Evolutionary conservation across 768 basidiomycete species (phyloP), one percentile per base, ranked within the genome.

Genomic region (Kwoniella newhampshirensis): DNA sequence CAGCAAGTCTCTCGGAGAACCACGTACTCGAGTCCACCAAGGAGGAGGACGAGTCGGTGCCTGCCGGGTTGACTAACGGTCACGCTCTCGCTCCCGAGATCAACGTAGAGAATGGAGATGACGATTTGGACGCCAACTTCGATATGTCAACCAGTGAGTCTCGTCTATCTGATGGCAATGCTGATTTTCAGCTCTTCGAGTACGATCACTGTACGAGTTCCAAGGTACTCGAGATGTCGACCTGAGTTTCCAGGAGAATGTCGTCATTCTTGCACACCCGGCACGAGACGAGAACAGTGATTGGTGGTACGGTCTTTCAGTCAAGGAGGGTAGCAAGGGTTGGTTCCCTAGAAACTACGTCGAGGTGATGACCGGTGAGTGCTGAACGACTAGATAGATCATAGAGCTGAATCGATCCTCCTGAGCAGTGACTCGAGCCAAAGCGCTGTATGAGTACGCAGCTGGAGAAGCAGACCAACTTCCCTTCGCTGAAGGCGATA

Each of bases 271-370:
- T 30, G 91, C 88, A 11, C 83, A 94, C 75, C 91, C 92, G 0
- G 89, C 92, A 17, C 94, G 89, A 75, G 79, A 79, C 50, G 80
- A 85, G 28, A 84, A 82, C 18, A 85, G 87, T 36, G 89, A 91
- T 60, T 98, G 96, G 96, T 94, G 91, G 89, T 89, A 88, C 71
- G 92, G 91, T 25, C 87, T 81, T 3, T 74, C 82, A 15, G 77
- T 85, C 28, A 83, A 80, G 52, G 83, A 80, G 50, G 85, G 87
- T 18, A 84, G 82, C 68, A 80, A 82, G 30, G 96, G 96, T 1
- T 85, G 93, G 79, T 90, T 97, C 84, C 94, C 94, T 0, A 85
- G 86, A 73, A 85, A 86, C 1, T 97, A 94, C 67, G 87, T 94
- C 11, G 84, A 89, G 64, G 82, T 83, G 66, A 76, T 91, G 27